Evolutionary conservation across 306 rosid genomes (phyloP).

Genomic region (Vachellia collinsii): DNA sequence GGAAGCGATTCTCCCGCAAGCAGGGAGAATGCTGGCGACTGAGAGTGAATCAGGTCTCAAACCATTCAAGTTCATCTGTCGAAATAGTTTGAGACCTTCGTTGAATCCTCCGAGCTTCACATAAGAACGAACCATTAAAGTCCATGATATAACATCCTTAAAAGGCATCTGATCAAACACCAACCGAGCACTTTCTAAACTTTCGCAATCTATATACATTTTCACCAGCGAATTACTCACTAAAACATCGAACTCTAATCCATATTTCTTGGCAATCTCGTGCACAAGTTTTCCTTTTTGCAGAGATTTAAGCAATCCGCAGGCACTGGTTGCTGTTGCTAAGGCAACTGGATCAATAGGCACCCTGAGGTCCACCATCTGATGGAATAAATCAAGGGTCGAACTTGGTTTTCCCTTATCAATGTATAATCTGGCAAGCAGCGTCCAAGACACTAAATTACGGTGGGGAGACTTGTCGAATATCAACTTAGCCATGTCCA

Average conservation of each 20-base stretch:
- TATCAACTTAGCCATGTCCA: constrained; percentile 51
- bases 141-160: constrained; percentile 69
- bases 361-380: constrained; percentile 48
- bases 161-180: constrained; percentile 56
- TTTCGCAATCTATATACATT: constrained; percentile 67
- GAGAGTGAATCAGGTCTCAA: constrained; percentile 53
- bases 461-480: constrained; percentile 45
- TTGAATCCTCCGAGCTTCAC: constrained; percentile 68
- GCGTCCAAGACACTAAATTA: constrained; percentile 66
- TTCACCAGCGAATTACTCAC: constrained; percentile 68
- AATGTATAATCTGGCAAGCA: constrained; percentile 58
- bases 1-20: constrained; percentile 67
- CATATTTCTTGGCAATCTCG: constrained; percentile 47
- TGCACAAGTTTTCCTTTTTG: constrained; percentile 54
- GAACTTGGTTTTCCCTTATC: constrained; percentile 47
- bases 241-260: constrained; percentile 58
- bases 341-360: constrained; percentile 58
- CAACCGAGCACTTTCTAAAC: constrained; percentile 48
- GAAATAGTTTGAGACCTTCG: constrained; percentile 62
- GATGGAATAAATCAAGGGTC: constrained; percentile 52
- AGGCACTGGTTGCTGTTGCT: constrained; percentile 56
- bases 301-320: constrained; percentile 50
- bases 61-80: constrained; percentile 59
- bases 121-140: constrained; percentile 51
- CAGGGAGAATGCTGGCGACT: constrained; percentile 66